Percentiles rank a stretch among this genome's conserved stretches.
phyloP scores from a whole-genome alignment of 495 filamentous ascomycete genomes.

The Annulohypoxylon bovei region DNA sequence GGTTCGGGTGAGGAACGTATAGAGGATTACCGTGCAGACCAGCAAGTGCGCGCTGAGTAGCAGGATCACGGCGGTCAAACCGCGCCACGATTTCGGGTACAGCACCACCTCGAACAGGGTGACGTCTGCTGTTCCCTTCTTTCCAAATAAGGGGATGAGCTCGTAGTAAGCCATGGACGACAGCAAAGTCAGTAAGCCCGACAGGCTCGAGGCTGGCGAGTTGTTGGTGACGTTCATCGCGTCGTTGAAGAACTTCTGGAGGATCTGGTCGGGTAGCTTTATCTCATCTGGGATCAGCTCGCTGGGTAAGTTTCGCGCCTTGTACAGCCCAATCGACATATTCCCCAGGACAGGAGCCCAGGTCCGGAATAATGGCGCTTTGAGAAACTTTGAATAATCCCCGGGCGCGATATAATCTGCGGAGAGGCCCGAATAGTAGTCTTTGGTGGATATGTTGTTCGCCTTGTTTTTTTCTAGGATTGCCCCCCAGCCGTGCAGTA shows the following conservation, averaged over 20 bases:
- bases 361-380: not conserved
- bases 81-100: not conserved
- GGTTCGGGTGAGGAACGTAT: not conserved
- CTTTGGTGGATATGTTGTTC: not conserved
- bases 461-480: not conserved
- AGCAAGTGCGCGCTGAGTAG: not conserved
- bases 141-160: not conserved
- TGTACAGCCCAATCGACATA: not conserved
- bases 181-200: not conserved
- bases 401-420: not conserved
- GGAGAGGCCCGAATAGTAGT: not conserved
- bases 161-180: not conserved
- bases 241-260: not conserved
- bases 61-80: not conserved
- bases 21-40: not conserved
- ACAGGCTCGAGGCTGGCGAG: not conserved
- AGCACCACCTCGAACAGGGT: not conserved
- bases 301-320: not conserved
- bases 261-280: not conserved
- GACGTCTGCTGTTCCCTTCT: not conserved
- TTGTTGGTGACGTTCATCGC: not conserved
- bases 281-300: not conserved
- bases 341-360: not conserved
- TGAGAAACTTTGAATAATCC: not conserved
- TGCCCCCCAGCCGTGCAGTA: not conserved